Conservation (phyloP, 257 asterid species). For the Przewalskia tangutica region DNA sequence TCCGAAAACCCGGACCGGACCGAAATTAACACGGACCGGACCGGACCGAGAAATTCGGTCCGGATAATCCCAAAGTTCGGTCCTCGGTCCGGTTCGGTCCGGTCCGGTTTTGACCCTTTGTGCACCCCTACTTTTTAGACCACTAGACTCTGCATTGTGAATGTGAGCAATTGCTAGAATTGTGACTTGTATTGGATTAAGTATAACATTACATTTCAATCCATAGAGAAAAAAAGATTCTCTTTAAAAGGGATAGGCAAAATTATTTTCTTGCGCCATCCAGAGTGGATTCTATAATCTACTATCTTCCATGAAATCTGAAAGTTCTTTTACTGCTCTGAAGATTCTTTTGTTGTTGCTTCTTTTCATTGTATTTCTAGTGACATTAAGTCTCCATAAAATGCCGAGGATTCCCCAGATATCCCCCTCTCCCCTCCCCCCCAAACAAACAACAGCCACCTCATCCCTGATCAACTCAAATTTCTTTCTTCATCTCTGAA, state of each 20-base stretch:
- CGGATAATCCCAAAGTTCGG: no score
- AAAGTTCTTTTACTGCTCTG: not conserved
- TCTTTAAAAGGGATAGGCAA: not conserved
- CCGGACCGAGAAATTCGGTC: no score
- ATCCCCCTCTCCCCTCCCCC: not conserved
- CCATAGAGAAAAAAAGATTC: not conserved
- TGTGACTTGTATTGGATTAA: not conserved
- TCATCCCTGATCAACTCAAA: not conserved
- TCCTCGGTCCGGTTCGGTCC: no score
- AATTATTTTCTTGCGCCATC: not conserved
- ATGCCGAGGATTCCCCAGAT: not conserved
- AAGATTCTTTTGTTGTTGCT: not conserved
- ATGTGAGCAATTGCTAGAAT: not conserved
- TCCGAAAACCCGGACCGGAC: no score
- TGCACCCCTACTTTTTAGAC: constrained; percentile 1
- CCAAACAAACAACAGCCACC: not conserved
- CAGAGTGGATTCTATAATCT: not conserved
- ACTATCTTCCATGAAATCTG: not conserved
- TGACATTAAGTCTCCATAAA: not conserved
- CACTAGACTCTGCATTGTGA: not conserved
- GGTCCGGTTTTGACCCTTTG: no score
- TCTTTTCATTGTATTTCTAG: not conserved
- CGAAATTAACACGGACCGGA: no score
- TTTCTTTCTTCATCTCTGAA: not conserved
- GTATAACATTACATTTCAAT: not conserved